These are phyloP conservation scores for Vickermania spadyakhi DNA, from an alignment of 208 protist genomes.

Conservation along the genomic window DNA sequence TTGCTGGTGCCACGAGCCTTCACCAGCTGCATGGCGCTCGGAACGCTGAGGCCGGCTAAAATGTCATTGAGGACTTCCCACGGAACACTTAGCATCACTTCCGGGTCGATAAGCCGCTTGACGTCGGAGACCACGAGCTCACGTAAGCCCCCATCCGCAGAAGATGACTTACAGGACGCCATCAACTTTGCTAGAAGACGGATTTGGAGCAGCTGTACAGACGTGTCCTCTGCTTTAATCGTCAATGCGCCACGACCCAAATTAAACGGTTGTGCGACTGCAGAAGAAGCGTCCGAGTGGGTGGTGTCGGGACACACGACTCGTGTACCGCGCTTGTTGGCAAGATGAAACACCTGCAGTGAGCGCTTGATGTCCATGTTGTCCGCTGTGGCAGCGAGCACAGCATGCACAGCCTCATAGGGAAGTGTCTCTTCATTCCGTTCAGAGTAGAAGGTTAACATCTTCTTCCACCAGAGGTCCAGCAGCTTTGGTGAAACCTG, in stretches of 20 bases:
- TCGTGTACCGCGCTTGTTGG: conserved; percentile 36
- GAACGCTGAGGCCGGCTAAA: conserved; percentile 54
- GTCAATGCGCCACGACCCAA: conserved; percentile 22
- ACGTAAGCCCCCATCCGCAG: conserved; percentile 65
- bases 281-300: neutral
- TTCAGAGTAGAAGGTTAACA: conserved; percentile 15
- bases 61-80: conserved; percentile 81
- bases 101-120: conserved; percentile 33
- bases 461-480: conserved; percentile 67
- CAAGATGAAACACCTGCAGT: conserved; percentile 42
- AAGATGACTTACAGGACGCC: conserved; percentile 47
- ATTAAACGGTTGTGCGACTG: neutral
- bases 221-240: neutral
- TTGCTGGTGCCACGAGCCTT: conserved; percentile 14
- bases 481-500: conserved; percentile 63
- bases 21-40: conserved; percentile 73
- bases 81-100: conserved; percentile 30
- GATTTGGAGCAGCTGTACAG: conserved; percentile 47
- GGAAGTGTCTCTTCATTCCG: conserved; percentile 19
- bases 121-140: conserved; percentile 61
- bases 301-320: neutral
- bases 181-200: conserved; percentile 71
- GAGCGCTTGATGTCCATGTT: conserved; percentile 57
- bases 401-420: conserved; percentile 40
- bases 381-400: conserved; percentile 51